These are phyloP conservation scores for Ogataea kodamae DNA, from an alignment of 805 yeast genomes.

Conservation along the genomic window DNA sequence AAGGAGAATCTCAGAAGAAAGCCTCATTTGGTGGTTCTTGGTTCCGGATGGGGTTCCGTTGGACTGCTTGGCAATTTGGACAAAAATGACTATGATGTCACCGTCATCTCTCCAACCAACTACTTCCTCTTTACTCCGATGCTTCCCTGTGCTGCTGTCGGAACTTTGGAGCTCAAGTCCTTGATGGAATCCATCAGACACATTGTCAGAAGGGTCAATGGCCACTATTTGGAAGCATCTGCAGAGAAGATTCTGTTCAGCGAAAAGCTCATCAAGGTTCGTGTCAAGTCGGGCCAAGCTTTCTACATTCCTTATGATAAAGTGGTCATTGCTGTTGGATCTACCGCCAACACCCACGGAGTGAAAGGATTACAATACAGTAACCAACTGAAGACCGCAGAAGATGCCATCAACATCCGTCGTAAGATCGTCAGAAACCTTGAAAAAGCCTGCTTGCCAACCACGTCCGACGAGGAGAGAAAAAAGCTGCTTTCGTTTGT, in stretches of 20 bases:
- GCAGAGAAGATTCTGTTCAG: slow-evolving; percentile 58
- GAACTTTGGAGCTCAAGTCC: slow-evolving; percentile 63
- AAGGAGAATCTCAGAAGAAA: slow-evolving; percentile 44
- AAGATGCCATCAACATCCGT: slow-evolving; percentile 57
- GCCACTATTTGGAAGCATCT: slow-evolving; percentile 60
- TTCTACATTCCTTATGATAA: slow-evolving; percentile 73
- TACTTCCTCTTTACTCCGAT: slow-evolving; percentile 69
- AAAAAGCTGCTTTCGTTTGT: slow-evolving; percentile 59
- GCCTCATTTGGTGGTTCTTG: slow-evolving; percentile 58
- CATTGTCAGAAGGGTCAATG: slow-evolving; percentile 48
- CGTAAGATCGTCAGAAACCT: slow-evolving; percentile 51
- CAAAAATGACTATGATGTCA: slow-evolving; percentile 57
- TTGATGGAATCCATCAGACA: slow-evolving; percentile 61
- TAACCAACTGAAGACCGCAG: slow-evolving; percentile 61
- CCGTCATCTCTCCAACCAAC: slow-evolving; percentile 65
- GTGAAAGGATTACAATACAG: slow-evolving; percentile 65
- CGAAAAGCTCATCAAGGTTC: slow-evolving; percentile 55
- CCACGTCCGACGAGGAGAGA: slow-evolving; percentile 61
- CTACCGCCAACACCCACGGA: slow-evolving; percentile 66
- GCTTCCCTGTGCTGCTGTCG: slow-evolving; percentile 68
- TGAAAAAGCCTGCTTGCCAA: slow-evolving; percentile 63
- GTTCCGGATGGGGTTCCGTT: slow-evolving; percentile 73
- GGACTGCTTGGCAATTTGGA: slow-evolving; percentile 50
- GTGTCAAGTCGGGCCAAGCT: slow-evolving; percentile 41
- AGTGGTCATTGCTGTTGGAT: slow-evolving; percentile 65